Evolutionary conservation across 192 early-diverging fungal species (phyloP), one percentile per base, ranked within the genome.

Genomic region (Chytriomyces hyalinus): DNA sequence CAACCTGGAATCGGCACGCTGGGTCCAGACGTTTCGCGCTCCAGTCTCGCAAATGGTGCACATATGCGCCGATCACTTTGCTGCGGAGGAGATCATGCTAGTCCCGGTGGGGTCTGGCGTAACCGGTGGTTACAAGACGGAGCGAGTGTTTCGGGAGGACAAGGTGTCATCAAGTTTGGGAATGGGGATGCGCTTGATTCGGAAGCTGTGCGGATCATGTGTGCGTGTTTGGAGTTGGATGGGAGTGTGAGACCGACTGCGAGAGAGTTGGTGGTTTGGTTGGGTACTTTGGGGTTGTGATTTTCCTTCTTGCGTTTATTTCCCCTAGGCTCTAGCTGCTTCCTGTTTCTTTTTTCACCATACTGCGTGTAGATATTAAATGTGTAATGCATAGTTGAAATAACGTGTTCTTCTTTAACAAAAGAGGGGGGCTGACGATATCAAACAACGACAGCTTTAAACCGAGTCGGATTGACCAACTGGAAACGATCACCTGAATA

Each of bases 171-270:
- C 68, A 64, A 75, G 59, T 86, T 80, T 78, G 64, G 50, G 44
- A 76, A 70, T 50, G 85, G 81, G 24, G 81, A 85, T 36, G 9
- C 22, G 44, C 73, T 86, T 8, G 76, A 82, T 57, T 28, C 50
- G 7, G 67, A 50, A 61, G 77, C 80, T 24, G 76, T 84, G 22
- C 9, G 48, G n/a, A 63, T 84, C 17, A 51, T 84, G 66, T 73
- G 76, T 51, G 71, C 67, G 49, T 79, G 76, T 53, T 49, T 84
- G 64, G 73, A 69, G 64, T 13, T 7, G 76, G 80, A 83, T 61
- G 82, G 70, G 17, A 47, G 24, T n/a, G 57, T 48, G 45, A 78
- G 82, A 62, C 77, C 70, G 0, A 83, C 82, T 11, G 82, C 81
- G 48, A 48, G 57, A 22, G 72, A 83, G 77, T 59, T 84, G 65